Evolutionary conservation across 495 filamentous ascomycete species (phyloP), one percentile per base, ranked within the genome.

Genomic region (Hypoxylon subgilvum): DNA sequence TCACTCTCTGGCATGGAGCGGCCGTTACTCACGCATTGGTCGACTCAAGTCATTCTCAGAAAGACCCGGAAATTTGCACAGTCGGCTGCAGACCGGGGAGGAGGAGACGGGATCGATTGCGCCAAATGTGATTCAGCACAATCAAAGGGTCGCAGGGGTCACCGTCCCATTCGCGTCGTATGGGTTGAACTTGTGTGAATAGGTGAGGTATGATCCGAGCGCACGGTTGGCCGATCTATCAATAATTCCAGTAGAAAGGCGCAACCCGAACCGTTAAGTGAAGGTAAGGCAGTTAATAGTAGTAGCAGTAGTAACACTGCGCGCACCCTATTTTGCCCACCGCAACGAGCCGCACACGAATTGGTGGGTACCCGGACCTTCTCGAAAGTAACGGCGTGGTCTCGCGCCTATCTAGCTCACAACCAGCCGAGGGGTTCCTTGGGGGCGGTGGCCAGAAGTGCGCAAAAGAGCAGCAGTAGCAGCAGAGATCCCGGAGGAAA

Each of bases 11-110:
- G 65, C 64, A 67, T 69, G 50, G 47, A 62, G 53, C 49, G 49
- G 61, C 65, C 64, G 49, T 63, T 70, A 70, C 65, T 67, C 64
- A 70, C 67, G 57, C 67, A 70, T 67, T 63, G 53, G 61, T 64
- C 45, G 57, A 46, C 61, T 65, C 34, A 65, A 66, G 52, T 62
- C 67, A 70, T 70, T 32, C 52, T 68, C 61, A 61, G 56, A 36
- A 45, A 47, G 53, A 46, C 32, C 36, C 55, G 36, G 52, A 61
- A 13, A 38, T 52, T 61, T 61, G 46, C 40, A n/a, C 34, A 42
- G 39, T 45, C 43, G 39, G 46, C 27, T 51, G 41, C 23, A 8
- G 3, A 27, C 23, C 28, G 16, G 19, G 45, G 42, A 18, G 35
- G 34, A n/a, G n/a, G n/a, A n/a, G n/a, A 42, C 45, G 39, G 45